Evolutionary conservation across 2,329 filamentous ascomycete genomes (phyloP), one percentile per base, ranked within the genome.

Genomic region (Dendrostoma leiphaemia): DNA sequence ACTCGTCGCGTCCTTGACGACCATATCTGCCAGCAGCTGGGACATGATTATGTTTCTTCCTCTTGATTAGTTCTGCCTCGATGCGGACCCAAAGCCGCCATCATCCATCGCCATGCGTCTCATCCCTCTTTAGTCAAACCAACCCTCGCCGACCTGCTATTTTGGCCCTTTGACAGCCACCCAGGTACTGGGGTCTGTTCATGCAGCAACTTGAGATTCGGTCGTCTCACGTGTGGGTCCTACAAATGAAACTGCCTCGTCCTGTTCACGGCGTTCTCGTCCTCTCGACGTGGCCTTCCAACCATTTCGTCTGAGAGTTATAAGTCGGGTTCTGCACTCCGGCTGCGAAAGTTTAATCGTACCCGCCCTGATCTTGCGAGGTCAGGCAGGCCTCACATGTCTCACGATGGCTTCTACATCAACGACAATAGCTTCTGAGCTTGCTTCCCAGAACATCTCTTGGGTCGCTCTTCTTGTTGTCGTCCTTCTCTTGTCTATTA

Each of bases 381-480:
- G 10, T 28, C 35, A 51, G 53, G 53, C 34, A 21, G 53, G 53
- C 35, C 48, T 55, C 41, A 41, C 19, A 17, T 4, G 32, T 26
- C 32, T 34, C 53, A 29, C 3, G 21, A 55, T 55, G 53, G 44
- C 38, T 31, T 43, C 53, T 6, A 48, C 43, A 28, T 41, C 43
- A n/a, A 45, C 40, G 23, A 10, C 40, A 19, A 29, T 54, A 21
- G 23, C 31, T 13, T 24, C 29, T 7, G 38, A 31, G n/a, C 21
- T 44, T 19, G 52, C 46, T 23, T 24, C 35, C 23, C 32, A 56
- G 49, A 43, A 56, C 9, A 21, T 28, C 23, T 38, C 49, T 4
- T 53, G 49, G 49, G 23, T 56, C 12, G 38, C 38, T 19, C 26
- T 56, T 10, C 24, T 50, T 19, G 47, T 56, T 6, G 9, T 56